Conservation (phyloP, 768 basidiomycete species). For the Kwoniella europaea region DNA sequence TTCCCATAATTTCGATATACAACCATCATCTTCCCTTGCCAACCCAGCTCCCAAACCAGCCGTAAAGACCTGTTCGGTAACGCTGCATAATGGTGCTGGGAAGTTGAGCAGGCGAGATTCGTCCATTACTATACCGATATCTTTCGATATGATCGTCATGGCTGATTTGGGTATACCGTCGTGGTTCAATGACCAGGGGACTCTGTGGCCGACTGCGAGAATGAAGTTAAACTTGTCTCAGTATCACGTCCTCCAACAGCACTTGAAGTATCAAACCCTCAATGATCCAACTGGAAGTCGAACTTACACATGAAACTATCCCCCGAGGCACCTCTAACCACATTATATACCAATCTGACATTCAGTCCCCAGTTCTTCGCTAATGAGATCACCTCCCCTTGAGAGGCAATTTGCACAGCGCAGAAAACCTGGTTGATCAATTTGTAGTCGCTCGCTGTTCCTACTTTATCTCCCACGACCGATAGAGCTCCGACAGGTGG, state of each 20-base stretch:
- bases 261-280: background rate
- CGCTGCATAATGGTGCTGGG: slow-evolving; percentile 41
- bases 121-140: slow-evolving; percentile 54
- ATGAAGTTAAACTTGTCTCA: background rate
- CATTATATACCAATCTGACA: slow-evolving; percentile 44
- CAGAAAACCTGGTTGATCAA: slow-evolving; percentile 54
- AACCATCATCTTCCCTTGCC: slow-evolving; percentile 41
- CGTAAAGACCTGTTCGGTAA: slow-evolving; percentile 43
- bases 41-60: slow-evolving; percentile 42
- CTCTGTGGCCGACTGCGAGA: slow-evolving; percentile 38
- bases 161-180: slow-evolving; percentile 49
- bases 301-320: slow-evolving; percentile 53
- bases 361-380: slow-evolving; percentile 44
- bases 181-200: slow-evolving; percentile 43
- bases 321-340: slow-evolving; percentile 37
- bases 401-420: slow-evolving; percentile 40
- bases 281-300: too few species aligned
- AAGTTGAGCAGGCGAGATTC: slow-evolving; percentile 41
- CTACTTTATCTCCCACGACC: slow-evolving; percentile 43
- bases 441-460: slow-evolving; percentile 49
- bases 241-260: background rate
- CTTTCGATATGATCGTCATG: slow-evolving; percentile 53
- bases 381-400: slow-evolving; percentile 44
- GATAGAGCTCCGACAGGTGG: slow-evolving; percentile 33
- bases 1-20: slow-evolving; percentile 41